Base-by-base conservation (phyloP, 2,329 filamentous ascomycete species). In the Exophiala sp. region DNA sequence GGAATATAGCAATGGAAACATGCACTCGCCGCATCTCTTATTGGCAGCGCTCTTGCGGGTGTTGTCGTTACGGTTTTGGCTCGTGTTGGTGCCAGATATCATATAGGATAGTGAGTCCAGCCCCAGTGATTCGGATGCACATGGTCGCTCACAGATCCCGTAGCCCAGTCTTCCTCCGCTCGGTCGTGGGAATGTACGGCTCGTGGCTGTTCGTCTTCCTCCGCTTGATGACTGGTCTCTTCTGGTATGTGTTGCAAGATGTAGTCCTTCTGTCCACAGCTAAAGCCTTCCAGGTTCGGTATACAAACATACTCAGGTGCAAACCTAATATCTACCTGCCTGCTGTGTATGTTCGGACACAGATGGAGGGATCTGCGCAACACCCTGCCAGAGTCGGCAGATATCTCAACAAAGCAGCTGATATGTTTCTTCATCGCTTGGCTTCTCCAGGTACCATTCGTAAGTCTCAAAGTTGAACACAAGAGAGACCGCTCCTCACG, bases 301-400 rank as follows among this genome's bases (percentile, higher is more conserved):
- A 47, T 47, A 18, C 45, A 47, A 36, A 47, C 45, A 3, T 47
- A 47, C 14, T 47, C 45, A 12, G 45, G 45, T 33, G 45, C 45
- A 16, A 47, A 38, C 20, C 21, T 47, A 20, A 47, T 47, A 33
- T 47, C 45, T 14, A 47, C 45, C 12, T 47, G 45, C n/a, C 18
- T 47, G 14, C 33, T 47, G 33, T 47, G 45, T 20, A 47, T 47
- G 45, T 47, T 47, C 16, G 45, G 45, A 14, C 18, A 18, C 9
- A n/a, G 29, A 6, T 47, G 45, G 45, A 38, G 21, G 45, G 21
- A 47, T 20, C 35, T 36, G 3, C 29, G 35, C 33, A 47, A 47
- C 45, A 38, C 33, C 7, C 18, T 47, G 45, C 45, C 45, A 20
- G 12, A 18, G 35, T 47, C 41, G 14, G 45, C 45, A 14, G 45